Conservation (phyloP, 1,139 yeast genomes). For the Pichia sp. region DNA sequence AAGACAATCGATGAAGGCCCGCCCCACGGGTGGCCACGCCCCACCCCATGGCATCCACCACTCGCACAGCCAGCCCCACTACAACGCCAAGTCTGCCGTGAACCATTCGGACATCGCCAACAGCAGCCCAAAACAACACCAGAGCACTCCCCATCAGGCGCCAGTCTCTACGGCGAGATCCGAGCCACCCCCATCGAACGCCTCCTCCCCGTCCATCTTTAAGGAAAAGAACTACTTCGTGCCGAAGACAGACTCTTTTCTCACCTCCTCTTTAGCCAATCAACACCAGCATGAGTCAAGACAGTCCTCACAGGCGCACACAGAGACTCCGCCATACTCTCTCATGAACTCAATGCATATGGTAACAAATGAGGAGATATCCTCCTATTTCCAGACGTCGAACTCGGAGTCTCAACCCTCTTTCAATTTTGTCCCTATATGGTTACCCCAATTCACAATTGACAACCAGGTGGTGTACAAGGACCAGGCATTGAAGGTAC, state of each 20-base stretch:
- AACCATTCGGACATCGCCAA: not conserved
- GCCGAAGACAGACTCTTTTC: constrained; percentile 15
- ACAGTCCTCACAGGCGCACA: constrained; percentile 18
- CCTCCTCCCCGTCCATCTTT: constrained; percentile 7
- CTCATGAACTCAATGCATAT: constrained; percentile 19
- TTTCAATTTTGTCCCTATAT: constrained; percentile 33
- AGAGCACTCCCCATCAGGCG: not conserved
- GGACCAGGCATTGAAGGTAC: constrained; percentile 54
- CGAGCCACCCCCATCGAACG: not conserved
- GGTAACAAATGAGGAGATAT: constrained; percentile 33
- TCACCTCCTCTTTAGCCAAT: constrained; percentile 4
- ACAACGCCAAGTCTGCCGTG: not conserved
- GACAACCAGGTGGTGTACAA: constrained; percentile 56
- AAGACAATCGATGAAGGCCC: not conserved
- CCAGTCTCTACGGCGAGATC: constrained; percentile 5
- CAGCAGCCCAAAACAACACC: not conserved
- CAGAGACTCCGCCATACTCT: constrained; percentile 14
- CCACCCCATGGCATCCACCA: not conserved
- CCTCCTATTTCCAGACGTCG: constrained; percentile 38
- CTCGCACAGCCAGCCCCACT: not conserved
- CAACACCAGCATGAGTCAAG: constrained; percentile 13
- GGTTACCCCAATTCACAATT: constrained; percentile 57
- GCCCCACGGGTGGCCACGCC: not conserved
- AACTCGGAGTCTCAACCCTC: constrained; percentile 35
- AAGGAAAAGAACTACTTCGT: constrained; percentile 15